Conservation (phyloP, 768 basidiomycete genomes). For the Pholiota microspora region DNA sequence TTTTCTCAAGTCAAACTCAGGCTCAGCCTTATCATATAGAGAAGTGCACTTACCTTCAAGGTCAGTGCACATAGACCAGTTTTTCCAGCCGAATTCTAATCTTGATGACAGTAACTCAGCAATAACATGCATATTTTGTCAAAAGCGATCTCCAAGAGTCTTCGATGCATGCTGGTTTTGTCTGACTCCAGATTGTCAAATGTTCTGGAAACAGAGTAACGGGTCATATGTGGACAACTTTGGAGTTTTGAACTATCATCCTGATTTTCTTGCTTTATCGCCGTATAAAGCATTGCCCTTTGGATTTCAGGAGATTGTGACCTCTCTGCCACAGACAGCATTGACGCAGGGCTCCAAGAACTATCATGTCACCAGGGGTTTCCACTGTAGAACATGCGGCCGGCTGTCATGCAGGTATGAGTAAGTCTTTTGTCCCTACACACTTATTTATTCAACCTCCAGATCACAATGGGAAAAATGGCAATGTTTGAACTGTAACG, state of each 20-base stretch:
- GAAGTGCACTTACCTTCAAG: background rate
- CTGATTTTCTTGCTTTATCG: constrained; percentile 42
- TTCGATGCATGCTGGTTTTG: constrained; percentile 63
- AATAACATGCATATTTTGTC: constrained; percentile 41
- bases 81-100: background rate
- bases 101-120: background rate
- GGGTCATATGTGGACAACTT: constrained; percentile 16
- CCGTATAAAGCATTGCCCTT: constrained; percentile 28
- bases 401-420: constrained; percentile 68
- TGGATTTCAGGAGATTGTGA: constrained; percentile 37
- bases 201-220: constrained; percentile 47
- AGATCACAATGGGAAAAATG: constrained; percentile 77
- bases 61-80: background rate
- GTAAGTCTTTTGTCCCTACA: background rate
- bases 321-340: constrained; percentile 28
- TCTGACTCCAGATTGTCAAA: constrained; percentile 52
- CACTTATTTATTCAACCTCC: background rate
- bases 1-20: too few species aligned
- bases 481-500: constrained; percentile 64
- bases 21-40: background rate
- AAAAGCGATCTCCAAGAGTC: constrained; percentile 43
- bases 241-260: constrained; percentile 42
- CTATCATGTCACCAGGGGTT: constrained; percentile 60
- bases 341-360: constrained; percentile 40
- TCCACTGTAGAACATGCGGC: constrained; percentile 69